Percentiles rank a stretch among this genome's conserved stretches.
phyloP scores from a whole-genome alignment of 2,329 filamentous ascomycete genomes.

The Fusarium fracticaudum region DNA sequence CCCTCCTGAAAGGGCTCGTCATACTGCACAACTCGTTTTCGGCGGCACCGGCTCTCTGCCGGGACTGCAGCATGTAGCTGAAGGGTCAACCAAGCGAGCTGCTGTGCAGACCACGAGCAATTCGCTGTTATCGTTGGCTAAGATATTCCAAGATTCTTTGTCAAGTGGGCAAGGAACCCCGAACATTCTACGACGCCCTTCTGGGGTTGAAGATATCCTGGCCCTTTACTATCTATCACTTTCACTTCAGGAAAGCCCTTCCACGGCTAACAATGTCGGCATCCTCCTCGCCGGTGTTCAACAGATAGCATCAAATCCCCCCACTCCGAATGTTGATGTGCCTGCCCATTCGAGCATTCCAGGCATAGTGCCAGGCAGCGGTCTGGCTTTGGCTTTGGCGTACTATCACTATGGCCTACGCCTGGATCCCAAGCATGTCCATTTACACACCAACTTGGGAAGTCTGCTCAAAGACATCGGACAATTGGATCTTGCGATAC shows the following conservation, averaged over 20 bases:
- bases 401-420: conserved; percentile 96
- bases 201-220: conserved; percentile 89
- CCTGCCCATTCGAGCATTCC: conserved; percentile 64
- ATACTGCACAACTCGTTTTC: conserved; percentile 87
- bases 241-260: conserved; percentile 93
- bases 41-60: conserved; percentile 78
- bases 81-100: conserved; percentile 77
- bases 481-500: conserved; percentile 88
- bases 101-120: conserved; percentile 96
- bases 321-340: conserved; percentile 11
- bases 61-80: conserved; percentile 74
- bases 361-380: conserved; percentile 85
- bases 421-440: conserved; percentile 88
- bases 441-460: conserved; percentile 95
- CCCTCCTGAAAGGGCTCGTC: conserved; percentile 82
- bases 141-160: conserved; percentile 97
- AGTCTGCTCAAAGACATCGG: conserved; percentile 97
- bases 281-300: conserved; percentile 96
- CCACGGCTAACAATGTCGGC: conserved; percentile 97
- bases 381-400: conserved; percentile 84
- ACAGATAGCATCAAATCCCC: conserved; percentile 59
- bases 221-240: conserved; percentile 95
- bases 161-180: conserved; percentile 72
- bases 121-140: conserved; percentile 90
- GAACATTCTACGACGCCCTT: conserved; percentile 67